Conservation (phyloP, 2,329 filamentous ascomycete species). For the Xylariaceae sp. region DNA sequence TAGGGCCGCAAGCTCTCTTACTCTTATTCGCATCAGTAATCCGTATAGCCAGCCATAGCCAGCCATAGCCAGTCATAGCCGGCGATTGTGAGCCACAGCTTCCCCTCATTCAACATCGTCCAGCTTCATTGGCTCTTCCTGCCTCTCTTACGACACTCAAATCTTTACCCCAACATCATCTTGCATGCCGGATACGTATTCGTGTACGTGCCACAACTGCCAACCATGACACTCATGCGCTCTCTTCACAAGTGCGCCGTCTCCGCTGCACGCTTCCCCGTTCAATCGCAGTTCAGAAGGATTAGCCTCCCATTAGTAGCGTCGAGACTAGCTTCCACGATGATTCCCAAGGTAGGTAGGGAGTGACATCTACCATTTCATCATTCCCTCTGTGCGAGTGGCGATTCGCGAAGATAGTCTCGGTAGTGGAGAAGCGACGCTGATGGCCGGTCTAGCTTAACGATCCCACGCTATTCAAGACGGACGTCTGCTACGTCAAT, state of each 20-base stretch:
- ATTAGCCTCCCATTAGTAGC: constrained; percentile 28
- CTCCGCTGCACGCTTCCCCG: constrained; percentile 22
- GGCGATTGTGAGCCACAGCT: background rate
- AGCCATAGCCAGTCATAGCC: too few species aligned
- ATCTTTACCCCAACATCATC: too few species aligned
- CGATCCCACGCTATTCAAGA: constrained; percentile 77
- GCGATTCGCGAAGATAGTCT: background rate
- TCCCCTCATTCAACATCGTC: background rate
- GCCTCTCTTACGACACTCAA: too few species aligned
- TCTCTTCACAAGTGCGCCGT: constrained; percentile 24
- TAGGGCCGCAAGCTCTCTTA: too few species aligned
- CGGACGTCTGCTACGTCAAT: constrained; percentile 77
- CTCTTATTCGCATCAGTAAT: too few species aligned
- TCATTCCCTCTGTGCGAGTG: background rate
- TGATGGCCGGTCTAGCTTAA: constrained; percentile 51
- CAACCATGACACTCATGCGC: constrained; percentile 28
- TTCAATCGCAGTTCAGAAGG: constrained; percentile 30
- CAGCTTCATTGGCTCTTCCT: background rate
- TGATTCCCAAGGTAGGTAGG: constrained; percentile 25
- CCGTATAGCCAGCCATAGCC: too few species aligned
- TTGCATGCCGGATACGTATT: background rate
- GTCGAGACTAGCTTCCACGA: constrained; percentile 30
- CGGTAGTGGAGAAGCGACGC: background rate
- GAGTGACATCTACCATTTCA: too few species aligned
- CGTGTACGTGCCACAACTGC: background rate